Percentiles rank a stretch among this genome's conserved stretches.
phyloP scores from a whole-genome alignment of 768 basidiomycete species.

The Coprinopsis marcescibilis region DNA sequence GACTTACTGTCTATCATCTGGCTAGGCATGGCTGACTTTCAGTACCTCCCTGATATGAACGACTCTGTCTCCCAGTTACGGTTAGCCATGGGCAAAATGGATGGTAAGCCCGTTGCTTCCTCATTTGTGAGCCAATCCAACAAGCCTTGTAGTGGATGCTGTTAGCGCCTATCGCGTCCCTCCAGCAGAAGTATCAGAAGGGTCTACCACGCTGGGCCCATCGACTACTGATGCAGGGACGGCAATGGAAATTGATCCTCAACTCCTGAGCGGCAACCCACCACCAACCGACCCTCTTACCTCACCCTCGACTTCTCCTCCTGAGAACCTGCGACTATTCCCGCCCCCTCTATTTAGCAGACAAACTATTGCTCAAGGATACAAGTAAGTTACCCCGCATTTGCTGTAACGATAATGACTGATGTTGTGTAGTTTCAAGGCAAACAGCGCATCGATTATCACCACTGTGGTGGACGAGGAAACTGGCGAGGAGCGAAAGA shows the following conservation, averaged over 20 bases:
- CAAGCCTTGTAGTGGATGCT: conserved; percentile 51
- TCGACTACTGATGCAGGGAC: conserved; percentile 20
- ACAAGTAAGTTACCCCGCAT: conserved; percentile 48
- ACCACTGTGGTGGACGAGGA: conserved; percentile 63
- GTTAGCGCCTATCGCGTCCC: conserved; percentile 69
- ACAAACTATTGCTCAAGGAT: conserved; percentile 71
- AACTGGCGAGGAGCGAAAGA: conserved; percentile 75
- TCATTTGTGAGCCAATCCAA: background rate
- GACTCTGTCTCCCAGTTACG: conserved; percentile 71
- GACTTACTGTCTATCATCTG: no score
- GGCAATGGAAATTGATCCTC: conserved; percentile 47
- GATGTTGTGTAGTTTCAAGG: conserved; percentile 55
- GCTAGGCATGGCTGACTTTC: conserved; percentile 92
- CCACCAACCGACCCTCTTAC: background rate
- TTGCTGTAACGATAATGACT: background rate
- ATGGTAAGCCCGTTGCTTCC: conserved; percentile 49
- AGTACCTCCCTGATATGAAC: conserved; percentile 69
- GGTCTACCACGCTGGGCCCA: no score
- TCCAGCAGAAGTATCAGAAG: conserved; percentile 62
- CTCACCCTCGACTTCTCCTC: conserved; percentile 3
- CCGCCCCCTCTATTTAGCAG: conserved; percentile 90
- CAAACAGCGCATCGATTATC: conserved; percentile 68
- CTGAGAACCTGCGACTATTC: conserved; percentile 61
- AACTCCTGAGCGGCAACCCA: conserved; percentile 1
- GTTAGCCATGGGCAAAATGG: conserved; percentile 69